Base-by-base conservation (phyloP, 345 rosid species). In the Trapa bicornis region DNA sequence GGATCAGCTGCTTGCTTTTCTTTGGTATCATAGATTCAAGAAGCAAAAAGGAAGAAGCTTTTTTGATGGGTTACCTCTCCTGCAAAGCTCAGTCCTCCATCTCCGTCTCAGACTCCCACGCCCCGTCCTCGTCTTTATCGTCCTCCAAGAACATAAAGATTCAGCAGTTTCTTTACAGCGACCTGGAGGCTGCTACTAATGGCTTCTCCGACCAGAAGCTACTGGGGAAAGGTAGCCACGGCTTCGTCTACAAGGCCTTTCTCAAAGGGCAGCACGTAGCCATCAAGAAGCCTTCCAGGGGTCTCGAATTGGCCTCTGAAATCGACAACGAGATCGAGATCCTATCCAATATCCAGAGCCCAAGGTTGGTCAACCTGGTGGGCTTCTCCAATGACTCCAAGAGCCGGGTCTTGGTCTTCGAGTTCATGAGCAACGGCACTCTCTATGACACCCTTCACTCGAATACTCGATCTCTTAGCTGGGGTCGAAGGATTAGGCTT, bases 161-260 rank as follows among this genome's bases (percentile, higher is more conserved):
- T 77, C 96, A 87, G 65, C 93, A 81, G 7, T 94, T 87, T 73
- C 73, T 79, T 41, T 90, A 94, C 83, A 78, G 89, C 69, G 99
- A 91, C 75, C 89, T 94, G 14, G 96, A 91, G 74, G 86, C 97
- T 0, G 99, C 99, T 64, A 91, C 99, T 64, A 74, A 85, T 66
- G 97, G 99, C 8, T 94, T 94, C 88, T 80, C 95, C 74, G 83
- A 84, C 61, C 77, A 77, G 61, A 89, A 80, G 67, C 82, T 94
- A 3, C 83, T 94, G 6, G 99, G 99, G 0, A 89, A 87, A 71
- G 99, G 99, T 67, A 94, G 99, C 80, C 99, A 94, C 72, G 99
- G 97, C 3, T 77, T 78, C 74, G 99, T 94, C 70, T 94, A 94
- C 87, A 94, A 89, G 77, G 99, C 91, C 11, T 87, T 83, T 42